A percentile compares a stretch with the other conserved stretches of the same genome.
Evolutionary conservation across 2,329 filamentous ascomycete genomes (phyloP).

Genomic region (Lachnellula occidentalis): DNA sequence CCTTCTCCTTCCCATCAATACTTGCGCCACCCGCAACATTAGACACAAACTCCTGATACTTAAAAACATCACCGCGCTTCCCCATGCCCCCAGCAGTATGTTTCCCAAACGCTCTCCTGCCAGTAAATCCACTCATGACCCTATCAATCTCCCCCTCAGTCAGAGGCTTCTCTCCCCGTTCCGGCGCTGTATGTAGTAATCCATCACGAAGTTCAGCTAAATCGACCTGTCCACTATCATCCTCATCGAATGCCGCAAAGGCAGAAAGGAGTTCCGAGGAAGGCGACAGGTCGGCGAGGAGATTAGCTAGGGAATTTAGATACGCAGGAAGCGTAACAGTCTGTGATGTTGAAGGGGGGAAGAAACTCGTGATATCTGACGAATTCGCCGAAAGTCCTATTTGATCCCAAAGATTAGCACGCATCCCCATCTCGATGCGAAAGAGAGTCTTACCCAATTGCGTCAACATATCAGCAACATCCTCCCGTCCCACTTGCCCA

Average conservation of each 20-base stretch:
- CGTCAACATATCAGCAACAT: slow-evolving; percentile 80
- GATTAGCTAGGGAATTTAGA: slow-evolving; percentile 72
- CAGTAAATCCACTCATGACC: slow-evolving; percentile 81
- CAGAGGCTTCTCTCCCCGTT: slow-evolving; percentile 59
- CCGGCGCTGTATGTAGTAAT: slow-evolving; percentile 73
- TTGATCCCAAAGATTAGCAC: slow-evolving; percentile 3
- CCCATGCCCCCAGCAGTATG: slow-evolving; percentile 42
- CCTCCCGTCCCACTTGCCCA: slow-evolving; percentile 73
- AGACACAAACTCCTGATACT: slow-evolving; percentile 83
- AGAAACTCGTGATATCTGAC: slow-evolving; percentile 72
- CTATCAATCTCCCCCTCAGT: slow-evolving; percentile 74
- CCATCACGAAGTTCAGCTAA: slow-evolving; percentile 76
- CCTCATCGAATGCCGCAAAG: slow-evolving; percentile 91
- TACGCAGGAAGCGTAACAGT: slow-evolving; percentile 82
- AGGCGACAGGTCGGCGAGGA: slow-evolving; percentile 69
- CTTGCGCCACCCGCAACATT: slow-evolving; percentile 27
- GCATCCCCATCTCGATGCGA: not conserved
- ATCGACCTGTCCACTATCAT: slow-evolving; percentile 91
- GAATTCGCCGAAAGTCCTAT: slow-evolving; percentile 67
- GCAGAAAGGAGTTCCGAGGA: slow-evolving; percentile 78
- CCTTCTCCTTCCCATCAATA: slow-evolving; percentile 20
- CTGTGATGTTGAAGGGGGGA: slow-evolving; percentile 64
- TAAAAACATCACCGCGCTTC: slow-evolving; percentile 79
- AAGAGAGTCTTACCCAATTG: slow-evolving; percentile 59
- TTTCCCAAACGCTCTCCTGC: slow-evolving; percentile 75